These are phyloP conservation scores for Prunus kanzakura DNA, from an alignment of 306 rosid genomes.

Conservation along the genomic window DNA sequence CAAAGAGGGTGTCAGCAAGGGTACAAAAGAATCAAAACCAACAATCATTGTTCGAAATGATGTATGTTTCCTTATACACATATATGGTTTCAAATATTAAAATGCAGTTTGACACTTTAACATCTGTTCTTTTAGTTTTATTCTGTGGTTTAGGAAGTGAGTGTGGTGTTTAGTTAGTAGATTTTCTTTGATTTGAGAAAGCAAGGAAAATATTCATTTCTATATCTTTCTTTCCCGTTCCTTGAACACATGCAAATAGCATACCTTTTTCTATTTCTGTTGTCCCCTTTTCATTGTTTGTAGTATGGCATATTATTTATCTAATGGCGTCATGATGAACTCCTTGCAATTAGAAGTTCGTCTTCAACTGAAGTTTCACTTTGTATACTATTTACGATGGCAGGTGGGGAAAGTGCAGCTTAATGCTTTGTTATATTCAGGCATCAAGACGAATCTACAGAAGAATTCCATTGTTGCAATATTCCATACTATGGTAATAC, in stretches of 20 bases:
- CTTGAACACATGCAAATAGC: not conserved
- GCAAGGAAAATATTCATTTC: not conserved
- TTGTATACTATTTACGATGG: conserved; percentile 27
- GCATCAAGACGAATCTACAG: conserved; percentile 84
- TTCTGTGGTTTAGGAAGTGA: not conserved
- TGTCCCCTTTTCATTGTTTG: not conserved
- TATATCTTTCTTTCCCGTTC: not conserved
- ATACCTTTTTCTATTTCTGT: not conserved
- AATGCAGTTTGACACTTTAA: not conserved
- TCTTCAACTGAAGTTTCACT: conserved; percentile 17
- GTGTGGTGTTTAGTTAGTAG: not conserved
- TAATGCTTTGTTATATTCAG: conserved; percentile 85
- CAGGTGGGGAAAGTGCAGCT: conserved; percentile 94
- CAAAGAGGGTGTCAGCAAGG: conserved; percentile 88
- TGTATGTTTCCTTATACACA: conserved; percentile 40
- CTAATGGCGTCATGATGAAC: not conserved
- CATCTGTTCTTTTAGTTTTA: not conserved
- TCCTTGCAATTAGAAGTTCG: not conserved
- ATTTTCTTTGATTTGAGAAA: not conserved
- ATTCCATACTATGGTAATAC: conserved; percentile 83
- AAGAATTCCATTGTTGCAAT: conserved; percentile 94
- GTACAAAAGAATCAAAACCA: conserved; percentile 91
- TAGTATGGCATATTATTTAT: not conserved
- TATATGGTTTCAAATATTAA: conserved; percentile 7
- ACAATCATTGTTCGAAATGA: conserved; percentile 89